phyloP scores from a whole-genome alignment of 176 grass and related monocot genomes.

The Eragrostis nindensis region DNA sequence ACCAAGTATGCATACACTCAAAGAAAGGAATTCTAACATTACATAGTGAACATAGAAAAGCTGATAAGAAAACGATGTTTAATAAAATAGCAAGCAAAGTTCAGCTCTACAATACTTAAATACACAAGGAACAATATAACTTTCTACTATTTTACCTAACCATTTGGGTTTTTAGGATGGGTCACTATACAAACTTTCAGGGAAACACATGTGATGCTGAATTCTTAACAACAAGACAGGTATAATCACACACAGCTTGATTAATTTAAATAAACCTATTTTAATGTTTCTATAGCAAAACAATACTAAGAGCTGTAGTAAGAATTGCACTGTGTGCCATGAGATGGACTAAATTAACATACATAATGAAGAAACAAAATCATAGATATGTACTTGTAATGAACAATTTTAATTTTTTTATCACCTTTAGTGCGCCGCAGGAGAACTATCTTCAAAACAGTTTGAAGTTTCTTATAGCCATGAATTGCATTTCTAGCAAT shows the following conservation, averaged over 20 bases:
- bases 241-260: conserved; percentile 18
- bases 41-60: conserved; percentile 17
- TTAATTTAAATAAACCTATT: conserved; percentile 19
- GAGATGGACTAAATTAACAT: conserved; percentile 15
- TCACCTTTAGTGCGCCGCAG: conserved; percentile 97
- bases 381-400: neutral
- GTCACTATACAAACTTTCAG: conserved; percentile 1
- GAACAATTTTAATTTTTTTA: conserved; percentile 38
- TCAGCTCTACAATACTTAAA: conserved; percentile 12
- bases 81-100: conserved; percentile 30
- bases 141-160: conserved; percentile 8
- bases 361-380: conserved; percentile 4
- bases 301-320: neutral
- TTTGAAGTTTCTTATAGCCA: conserved; percentile 95
- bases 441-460: conserved; percentile 81
- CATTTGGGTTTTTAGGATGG: conserved; percentile 9
- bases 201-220: neutral
- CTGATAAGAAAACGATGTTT: neutral
- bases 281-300: conserved; percentile 25
- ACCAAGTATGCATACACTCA: neutral
- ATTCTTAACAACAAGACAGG: neutral
- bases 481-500: conserved; percentile 74
- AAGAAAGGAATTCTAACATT: conserved; percentile 15
- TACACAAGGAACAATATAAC: conserved; percentile 18
- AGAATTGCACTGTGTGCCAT: conserved; percentile 22